Evolutionary conservation across 805 yeast species (phyloP), one percentile per base, ranked within the genome.

Genomic region (Ogataea neopini): DNA sequence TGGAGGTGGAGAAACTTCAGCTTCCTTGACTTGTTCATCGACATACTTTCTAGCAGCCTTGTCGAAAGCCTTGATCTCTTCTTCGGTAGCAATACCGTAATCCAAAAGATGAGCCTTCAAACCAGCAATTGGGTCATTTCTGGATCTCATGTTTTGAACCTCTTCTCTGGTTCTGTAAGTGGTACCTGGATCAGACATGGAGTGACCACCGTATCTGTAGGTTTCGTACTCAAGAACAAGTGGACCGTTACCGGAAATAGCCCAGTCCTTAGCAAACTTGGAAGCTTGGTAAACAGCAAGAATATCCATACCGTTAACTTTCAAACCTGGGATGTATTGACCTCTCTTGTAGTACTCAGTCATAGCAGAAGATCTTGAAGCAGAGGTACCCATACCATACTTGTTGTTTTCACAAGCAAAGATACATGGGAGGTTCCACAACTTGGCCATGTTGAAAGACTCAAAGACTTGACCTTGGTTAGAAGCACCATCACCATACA

Each of bases 181-280:
- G 72, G 99, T 94, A 81, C 99, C 99, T 66, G 99, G 99, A 76
- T 94, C 99, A 60, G 98, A 92, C 98, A 94, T 94, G 61, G 99
- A 94, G 83, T 94, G 99, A 72, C 99, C 99, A 79, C 98, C 98
- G 72, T 94, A 94, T 81, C 99, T 87, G 78, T 94, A 94, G 62
- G 99, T 94, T 78, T 91, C 97, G 75, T 86, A 94, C 79, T 94
- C 99, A 60, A 94, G 68, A 45, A 94, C 96, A 60, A 94, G 74
- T 56, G 99, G 99, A 57, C 98, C 99, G 66, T 92, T 91, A 66
- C 96, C 97, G 52, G 84, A 75, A 53, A 86, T 78, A 71, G 88
- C 78, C 96, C 96, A 94, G 72, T 92, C 96, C 77, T 90, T 91
- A 66, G 98, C 98, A 64, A 88, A 94, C 74, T 86, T 88, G 62